A percentile compares a stretch with the other conserved stretches of the same genome.
These are phyloP conservation scores for Botrytis medusae DNA, from an alignment of 2,329 filamentous ascomycete species.

Conservation along the genomic window DNA sequence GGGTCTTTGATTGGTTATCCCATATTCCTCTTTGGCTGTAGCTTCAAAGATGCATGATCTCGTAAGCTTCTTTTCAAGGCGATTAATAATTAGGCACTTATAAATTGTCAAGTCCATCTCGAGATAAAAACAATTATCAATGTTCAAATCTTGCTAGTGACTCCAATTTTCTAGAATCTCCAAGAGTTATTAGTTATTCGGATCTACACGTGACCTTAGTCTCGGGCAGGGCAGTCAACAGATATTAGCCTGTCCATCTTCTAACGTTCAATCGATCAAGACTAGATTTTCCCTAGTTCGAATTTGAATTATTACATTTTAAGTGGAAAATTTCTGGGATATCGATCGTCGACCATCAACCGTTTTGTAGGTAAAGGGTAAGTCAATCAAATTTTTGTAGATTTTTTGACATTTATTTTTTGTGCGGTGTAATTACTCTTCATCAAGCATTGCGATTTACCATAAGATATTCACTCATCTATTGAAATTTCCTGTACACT, in stretches of 20 bases:
- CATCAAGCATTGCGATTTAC: background rate
- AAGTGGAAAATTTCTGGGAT: background rate
- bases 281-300: no score
- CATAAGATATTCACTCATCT: background rate
- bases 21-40: background rate
- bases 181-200: background rate
- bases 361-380: background rate
- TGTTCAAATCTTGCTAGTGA: background rate
- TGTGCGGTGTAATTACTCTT: background rate
- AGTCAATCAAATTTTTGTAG: background rate
- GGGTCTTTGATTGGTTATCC: background rate
- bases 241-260: background rate
- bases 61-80: background rate
- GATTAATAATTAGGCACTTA: background rate
- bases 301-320: background rate
- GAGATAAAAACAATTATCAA: background rate
- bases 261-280: background rate
- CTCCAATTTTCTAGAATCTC: background rate
- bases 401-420: background rate
- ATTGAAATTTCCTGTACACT: background rate
- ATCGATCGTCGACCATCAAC: background rate
- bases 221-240: no score
- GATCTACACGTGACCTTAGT: background rate
- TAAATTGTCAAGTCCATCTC: background rate
- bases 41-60: background rate